Conservation (phyloP, 2,329 filamentous ascomycete species). For the Gaeumannomyces tritici region DNA sequence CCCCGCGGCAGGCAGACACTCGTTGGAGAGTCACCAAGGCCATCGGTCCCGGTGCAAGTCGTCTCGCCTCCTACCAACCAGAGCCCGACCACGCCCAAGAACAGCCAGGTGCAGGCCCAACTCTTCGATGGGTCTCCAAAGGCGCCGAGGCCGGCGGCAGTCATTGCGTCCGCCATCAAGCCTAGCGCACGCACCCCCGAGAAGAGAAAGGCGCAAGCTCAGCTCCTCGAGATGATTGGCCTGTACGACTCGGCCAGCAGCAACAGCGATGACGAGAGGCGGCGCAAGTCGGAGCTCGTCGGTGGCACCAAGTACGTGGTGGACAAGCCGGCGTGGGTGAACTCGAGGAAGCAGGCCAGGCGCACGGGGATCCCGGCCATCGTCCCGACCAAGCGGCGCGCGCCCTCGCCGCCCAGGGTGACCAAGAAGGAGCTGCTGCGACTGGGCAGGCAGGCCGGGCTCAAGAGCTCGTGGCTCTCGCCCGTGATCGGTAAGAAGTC, state of each 20-base stretch:
- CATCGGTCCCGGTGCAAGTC: background rate
- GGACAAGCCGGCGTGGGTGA: background rate
- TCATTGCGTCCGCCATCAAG: background rate
- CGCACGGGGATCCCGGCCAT: constrained; percentile 1
- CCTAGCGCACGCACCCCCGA: background rate
- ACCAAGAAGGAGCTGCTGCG: background rate
- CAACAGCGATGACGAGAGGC: background rate
- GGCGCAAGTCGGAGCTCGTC: background rate
- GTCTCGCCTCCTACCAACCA: background rate
- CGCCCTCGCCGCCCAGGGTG: background rate
- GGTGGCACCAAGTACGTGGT: background rate
- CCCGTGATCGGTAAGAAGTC: background rate
- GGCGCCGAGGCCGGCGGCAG: too few relatives aligned
- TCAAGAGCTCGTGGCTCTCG: background rate
- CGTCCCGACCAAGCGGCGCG: background rate
- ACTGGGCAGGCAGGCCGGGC: background rate
- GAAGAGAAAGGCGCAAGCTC: background rate
- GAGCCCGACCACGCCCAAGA: background rate
- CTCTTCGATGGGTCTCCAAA: background rate
- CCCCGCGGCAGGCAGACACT: background rate
- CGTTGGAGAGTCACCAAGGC: background rate
- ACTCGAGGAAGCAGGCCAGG: background rate
- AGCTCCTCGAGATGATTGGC: background rate
- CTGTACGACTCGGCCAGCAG: background rate
- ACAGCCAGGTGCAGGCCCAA: background rate